Evolutionary conservation across 441 rosid species (phyloP).

Genomic region (Pelargonium fulgidum): DNA sequence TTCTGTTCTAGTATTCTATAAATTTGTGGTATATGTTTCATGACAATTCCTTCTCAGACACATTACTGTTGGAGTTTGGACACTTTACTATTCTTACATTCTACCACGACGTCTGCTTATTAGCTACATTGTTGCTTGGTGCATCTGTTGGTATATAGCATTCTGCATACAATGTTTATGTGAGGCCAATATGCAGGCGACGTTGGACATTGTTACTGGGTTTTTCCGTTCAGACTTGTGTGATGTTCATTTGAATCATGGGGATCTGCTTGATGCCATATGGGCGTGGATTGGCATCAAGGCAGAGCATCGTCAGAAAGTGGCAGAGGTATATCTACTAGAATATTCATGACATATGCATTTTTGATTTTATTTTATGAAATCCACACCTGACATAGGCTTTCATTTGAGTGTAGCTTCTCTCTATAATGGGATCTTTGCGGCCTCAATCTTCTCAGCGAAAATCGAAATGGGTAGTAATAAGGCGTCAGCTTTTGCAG

Average conservation of each 20-base stretch:
- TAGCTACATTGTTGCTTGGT: neutral
- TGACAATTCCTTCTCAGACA: too few species aligned
- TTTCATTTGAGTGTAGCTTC: slow-evolving; percentile 54
- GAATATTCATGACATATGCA: slow-evolving; percentile 21
- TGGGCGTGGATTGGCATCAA: slow-evolving; percentile 96
- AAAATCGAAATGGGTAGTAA: slow-evolving; percentile 79
- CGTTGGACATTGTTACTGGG: slow-evolving; percentile 54
- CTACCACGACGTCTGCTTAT: neutral
- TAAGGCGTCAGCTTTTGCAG: slow-evolving; percentile 94
- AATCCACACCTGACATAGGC: slow-evolving; percentile 25
- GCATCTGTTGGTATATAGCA: neutral
- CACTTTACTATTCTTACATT: neutral
- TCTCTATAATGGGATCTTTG: slow-evolving; percentile 74
- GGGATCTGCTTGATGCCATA: slow-evolving; percentile 79
- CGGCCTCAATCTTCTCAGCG: slow-evolving; percentile 93
- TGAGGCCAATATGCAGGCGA: slow-evolving; percentile 43
- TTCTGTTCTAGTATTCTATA: too few species aligned
- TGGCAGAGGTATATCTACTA: slow-evolving; percentile 64
- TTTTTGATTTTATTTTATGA: slow-evolving; percentile 13
- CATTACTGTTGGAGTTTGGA: too few species aligned
- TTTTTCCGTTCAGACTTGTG: slow-evolving; percentile 60
- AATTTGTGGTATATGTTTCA: too few species aligned
- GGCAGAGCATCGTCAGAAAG: slow-evolving; percentile 74
- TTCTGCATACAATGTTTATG: slow-evolving; percentile 9
- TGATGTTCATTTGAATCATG: slow-evolving; percentile 90